These are phyloP conservation scores for Hygrophila difformis DNA, from an alignment of 257 asterid genomes.

Conservation along the genomic window DNA sequence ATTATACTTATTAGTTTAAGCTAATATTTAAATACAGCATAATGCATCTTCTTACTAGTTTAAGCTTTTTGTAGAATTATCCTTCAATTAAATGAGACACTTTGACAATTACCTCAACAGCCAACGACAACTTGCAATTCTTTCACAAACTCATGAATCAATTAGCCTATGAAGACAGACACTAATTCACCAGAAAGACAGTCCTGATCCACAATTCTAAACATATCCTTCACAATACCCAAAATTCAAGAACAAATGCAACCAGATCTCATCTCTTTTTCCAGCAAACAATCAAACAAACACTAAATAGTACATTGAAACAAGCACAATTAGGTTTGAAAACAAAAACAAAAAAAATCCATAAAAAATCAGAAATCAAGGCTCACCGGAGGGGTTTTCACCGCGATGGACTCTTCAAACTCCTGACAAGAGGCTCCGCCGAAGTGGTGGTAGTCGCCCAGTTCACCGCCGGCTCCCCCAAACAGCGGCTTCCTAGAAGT, in stretches of 20 bases:
- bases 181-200: no score
- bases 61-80: no score
- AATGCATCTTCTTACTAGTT: no score
- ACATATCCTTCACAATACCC: constrained; percentile 5
- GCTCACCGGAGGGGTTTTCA: constrained; percentile 69
- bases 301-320: constrained; percentile 11
- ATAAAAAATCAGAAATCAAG: constrained; percentile 1
- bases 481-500: background rate
- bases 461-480: constrained; percentile 9
- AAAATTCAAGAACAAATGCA: constrained; percentile 3
- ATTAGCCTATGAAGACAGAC: no score
- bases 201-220: constrained; percentile 11
- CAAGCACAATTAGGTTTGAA: constrained; percentile 3
- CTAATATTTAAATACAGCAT: no score
- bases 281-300: constrained; percentile 3
- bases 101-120: no score
- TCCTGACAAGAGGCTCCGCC: constrained; percentile 34
- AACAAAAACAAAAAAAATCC: constrained; percentile 3
- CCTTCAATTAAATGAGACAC: no score
- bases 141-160: no score
- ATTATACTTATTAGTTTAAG: no score
- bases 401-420: constrained; percentile 47
- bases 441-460: constrained; percentile 60
- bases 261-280: background rate
- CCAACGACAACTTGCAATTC: no score